phyloP scores from a whole-genome alignment of 2,329 filamentous ascomycete species.

The Calonectria pauciramosa region DNA sequence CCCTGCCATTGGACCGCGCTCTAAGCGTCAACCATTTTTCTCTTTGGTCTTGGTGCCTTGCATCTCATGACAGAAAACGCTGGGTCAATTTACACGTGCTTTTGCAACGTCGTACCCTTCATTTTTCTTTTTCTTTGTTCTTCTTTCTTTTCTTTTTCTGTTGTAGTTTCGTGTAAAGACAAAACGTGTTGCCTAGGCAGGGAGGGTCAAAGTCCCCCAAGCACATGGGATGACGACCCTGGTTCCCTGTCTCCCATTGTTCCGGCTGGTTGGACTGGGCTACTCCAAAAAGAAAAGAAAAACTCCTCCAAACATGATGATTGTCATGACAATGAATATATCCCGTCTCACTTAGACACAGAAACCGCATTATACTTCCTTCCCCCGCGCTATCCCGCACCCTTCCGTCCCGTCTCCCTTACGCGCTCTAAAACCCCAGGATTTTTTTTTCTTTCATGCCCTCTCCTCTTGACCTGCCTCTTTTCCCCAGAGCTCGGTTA shows the following conservation, averaged over 20 bases:
- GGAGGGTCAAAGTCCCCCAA: not conserved
- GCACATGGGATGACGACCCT: not conserved
- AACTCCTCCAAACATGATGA: not conserved
- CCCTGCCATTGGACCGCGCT: not conserved
- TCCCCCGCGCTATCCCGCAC: not conserved
- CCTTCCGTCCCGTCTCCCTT: not conserved
- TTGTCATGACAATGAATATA: not conserved
- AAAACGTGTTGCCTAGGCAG: not conserved
- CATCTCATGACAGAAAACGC: not conserved
- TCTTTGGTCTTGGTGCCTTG: not conserved
- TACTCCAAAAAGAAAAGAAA: not conserved
- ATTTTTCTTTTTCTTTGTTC: no score
- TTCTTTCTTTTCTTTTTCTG: not conserved
- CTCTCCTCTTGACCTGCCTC: not conserved
- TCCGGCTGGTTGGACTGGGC: not conserved
- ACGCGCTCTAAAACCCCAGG: conserved; percentile 18
- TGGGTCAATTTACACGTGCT: not conserved
- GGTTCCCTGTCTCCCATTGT: not conserved
- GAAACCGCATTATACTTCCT: not conserved
- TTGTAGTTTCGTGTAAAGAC: not conserved
- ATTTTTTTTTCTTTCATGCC: not conserved
- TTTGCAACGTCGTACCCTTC: not conserved
- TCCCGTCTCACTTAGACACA: not conserved
- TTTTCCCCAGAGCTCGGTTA: conserved; percentile 23
- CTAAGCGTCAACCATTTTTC: not conserved